Base-by-base conservation (phyloP, 1,284 basidiomycete genomes). In the Leccinum holopus region DNA sequence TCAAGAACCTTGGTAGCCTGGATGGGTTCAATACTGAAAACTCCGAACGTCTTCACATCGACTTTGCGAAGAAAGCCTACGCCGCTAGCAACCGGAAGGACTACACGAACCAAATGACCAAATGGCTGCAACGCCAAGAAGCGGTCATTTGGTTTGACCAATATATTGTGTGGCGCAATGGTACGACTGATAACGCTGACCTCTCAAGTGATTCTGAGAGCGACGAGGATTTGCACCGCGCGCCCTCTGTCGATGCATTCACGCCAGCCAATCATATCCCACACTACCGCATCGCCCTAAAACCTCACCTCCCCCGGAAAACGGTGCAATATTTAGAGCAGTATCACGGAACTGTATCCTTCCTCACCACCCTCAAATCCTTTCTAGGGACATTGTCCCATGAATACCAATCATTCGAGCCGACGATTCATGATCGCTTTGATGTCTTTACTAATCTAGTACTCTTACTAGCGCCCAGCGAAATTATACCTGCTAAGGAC, bases 311-410 rank as follows among this genome's bases (percentile, higher is more conserved):
- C 5, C 39, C 58, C 10, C 55, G 41, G 9, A 55, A 56, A 56
- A 51, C 59, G 2, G 14, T 61, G 3, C 52, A n/a, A 9, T 55
- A 62, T 44, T 8, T 62, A 14, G 61, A 44, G 25, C 37, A 54
- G 39, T 9, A 37, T 7, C 61, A 63, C 5, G 30, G 61, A 1
- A 49, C 59, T 1, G 32, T 57, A 0, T 60, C 25, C 21, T 62
- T 62, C 53, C 41, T 61, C 2, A 1, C 47, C 4, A 28, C 58
- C 1, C n/a, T 62, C 21, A 55, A 55, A 35, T 41, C 12, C n/a
- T 54, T 54, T 11, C n/a, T 54, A 33, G 53, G 33, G 10, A 21
- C 32, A 35, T 35, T 35, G 33, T 35, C 33, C 53, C 53, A 35
- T 11, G 11, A 54, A 54, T 5, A 18, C 32, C 53, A 54, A 33